These are phyloP conservation scores for Aspergillus sp. DNA, from an alignment of 2,329 filamentous ascomycete genomes.

Conservation along the genomic window DNA sequence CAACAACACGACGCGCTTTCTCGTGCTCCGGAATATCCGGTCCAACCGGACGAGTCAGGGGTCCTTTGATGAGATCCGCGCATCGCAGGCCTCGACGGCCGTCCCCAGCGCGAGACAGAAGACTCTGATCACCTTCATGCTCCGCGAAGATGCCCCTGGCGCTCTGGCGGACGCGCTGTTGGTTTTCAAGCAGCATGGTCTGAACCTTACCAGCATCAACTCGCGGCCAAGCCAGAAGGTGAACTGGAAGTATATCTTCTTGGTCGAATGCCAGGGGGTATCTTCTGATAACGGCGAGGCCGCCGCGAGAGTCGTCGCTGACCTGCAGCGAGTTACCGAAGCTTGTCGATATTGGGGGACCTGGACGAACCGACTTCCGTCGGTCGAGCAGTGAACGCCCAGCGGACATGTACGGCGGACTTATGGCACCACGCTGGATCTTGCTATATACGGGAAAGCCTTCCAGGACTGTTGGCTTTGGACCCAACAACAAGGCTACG, in stretches of 20 bases:
- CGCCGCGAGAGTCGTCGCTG: slow-evolving; percentile 30
- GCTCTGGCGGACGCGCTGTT: slow-evolving; percentile 76
- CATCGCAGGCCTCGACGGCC: background rate
- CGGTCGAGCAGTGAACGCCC: background rate
- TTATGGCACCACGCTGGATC: background rate
- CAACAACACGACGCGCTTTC: slow-evolving; percentile 49
- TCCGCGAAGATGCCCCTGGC: slow-evolving; percentile 75
- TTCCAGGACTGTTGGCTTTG: too few relatives aligned
- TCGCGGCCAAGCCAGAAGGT: slow-evolving; percentile 72
- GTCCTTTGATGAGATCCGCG: slow-evolving; percentile 17
- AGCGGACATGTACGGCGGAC: background rate
- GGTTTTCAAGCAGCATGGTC: slow-evolving; percentile 68
- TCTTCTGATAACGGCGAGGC: slow-evolving; percentile 25
- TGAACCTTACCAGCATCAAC: slow-evolving; percentile 90
- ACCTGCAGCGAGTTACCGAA: slow-evolving; percentile 37
- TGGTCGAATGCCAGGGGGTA: slow-evolving; percentile 80
- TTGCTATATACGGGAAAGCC: background rate
- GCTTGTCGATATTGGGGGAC: slow-evolving; percentile 41
- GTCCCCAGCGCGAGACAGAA: slow-evolving; percentile 52
- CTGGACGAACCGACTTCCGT: slow-evolving; percentile 35
- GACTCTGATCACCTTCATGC: slow-evolving; percentile 77
- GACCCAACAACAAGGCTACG: too few relatives aligned
- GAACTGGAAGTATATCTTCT: slow-evolving; percentile 91
- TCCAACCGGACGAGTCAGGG: slow-evolving; percentile 23
- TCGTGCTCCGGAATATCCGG: slow-evolving; percentile 41